A percentile compares a stretch with the other conserved stretches of the same genome.
Conservation (phyloP, 2,329 filamentous ascomycete species). For the Tolypocladium cylindrosporum region DNA sequence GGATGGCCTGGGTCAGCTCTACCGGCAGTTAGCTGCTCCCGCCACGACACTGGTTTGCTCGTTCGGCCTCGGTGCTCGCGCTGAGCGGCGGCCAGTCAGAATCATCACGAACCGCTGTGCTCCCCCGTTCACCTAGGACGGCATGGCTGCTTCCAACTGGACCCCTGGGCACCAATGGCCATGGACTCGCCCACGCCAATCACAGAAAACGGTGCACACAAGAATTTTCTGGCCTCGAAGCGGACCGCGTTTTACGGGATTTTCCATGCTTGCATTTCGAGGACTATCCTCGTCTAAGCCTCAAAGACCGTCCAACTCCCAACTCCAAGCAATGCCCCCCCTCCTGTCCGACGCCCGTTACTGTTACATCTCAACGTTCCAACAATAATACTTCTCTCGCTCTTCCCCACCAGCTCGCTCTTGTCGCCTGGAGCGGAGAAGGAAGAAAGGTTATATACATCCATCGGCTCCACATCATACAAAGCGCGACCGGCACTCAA, state of each 20-base stretch:
- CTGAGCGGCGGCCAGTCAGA: neutral
- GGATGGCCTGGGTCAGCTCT: neutral
- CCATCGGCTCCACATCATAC: conserved; percentile 10
- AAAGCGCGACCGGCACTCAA: conserved; percentile 3
- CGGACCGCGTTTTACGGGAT: conserved; percentile 1
- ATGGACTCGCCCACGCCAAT: neutral
- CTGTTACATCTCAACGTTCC: conserved; percentile 3
- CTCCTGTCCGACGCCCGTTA: conserved; percentile 5
- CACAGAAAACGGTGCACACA: neutral
- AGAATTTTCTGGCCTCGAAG: neutral
- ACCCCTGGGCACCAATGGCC: neutral
- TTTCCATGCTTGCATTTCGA: conserved; percentile 7
- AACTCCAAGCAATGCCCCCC: conserved; percentile 27
- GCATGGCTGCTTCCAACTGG: neutral
- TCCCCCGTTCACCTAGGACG: neutral
- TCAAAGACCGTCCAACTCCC: conserved; percentile 16
- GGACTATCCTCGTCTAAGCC: conserved; percentile 15
- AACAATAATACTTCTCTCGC: conserved; percentile 2
- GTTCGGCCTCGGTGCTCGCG: neutral
- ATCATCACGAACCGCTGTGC: neutral
- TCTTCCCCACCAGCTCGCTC: conserved; percentile 2
- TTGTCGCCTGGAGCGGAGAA: conserved; percentile 1
- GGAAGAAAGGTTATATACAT: conserved; percentile 8
- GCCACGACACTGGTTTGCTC: neutral
- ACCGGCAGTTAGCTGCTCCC: neutral